Percentiles rank a stretch among this genome's conserved stretches.
Evolutionary conservation across 257 asterid genomes (phyloP).

Genomic region (Nicotiana attenuata): DNA sequence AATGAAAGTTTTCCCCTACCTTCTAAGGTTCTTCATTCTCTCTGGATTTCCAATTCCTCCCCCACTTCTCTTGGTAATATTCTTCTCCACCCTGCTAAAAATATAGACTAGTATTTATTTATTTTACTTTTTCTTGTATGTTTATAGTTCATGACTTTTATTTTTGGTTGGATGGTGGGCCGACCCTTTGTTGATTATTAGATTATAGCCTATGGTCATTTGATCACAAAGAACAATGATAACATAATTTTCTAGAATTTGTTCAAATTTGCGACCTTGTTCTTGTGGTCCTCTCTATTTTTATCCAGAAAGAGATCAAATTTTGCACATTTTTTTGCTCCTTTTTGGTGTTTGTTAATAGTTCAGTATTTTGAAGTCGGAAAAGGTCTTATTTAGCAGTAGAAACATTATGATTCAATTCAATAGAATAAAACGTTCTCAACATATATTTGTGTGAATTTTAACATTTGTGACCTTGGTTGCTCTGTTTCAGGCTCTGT

Average conservation of each 20-base stretch:
- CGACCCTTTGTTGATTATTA: not conserved
- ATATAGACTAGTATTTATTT: too few relatives aligned
- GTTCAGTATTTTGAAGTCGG: not conserved
- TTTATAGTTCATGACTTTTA: not conserved
- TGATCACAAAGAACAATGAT: too few relatives aligned
- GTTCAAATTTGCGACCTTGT: too few relatives aligned
- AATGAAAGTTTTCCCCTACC: slow-evolving; percentile 37
- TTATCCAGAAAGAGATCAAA: not conserved
- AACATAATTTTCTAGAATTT: too few relatives aligned
- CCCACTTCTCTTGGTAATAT: slow-evolving; percentile 57
- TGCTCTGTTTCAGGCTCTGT: slow-evolving; percentile 47
- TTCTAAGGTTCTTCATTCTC: slow-evolving; percentile 57
- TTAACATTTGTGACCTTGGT: not conserved
- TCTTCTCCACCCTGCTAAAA: not conserved
- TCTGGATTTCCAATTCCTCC: slow-evolving; percentile 51
- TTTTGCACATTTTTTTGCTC: not conserved
- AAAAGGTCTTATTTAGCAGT: not conserved
- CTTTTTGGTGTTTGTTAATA: not conserved
- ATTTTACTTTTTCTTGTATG: not conserved
- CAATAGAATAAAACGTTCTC: too few relatives aligned
- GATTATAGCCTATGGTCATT: not conserved
- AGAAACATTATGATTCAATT: not conserved
- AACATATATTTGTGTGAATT: not conserved
- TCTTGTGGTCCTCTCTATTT: too few relatives aligned
- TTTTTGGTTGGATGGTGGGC: not conserved